A percentile compares a stretch with the other conserved stretches of the same genome.
These are phyloP conservation scores for Argentina anserina DNA, from an alignment of 306 rosid genomes.

Conservation along the genomic window DNA sequence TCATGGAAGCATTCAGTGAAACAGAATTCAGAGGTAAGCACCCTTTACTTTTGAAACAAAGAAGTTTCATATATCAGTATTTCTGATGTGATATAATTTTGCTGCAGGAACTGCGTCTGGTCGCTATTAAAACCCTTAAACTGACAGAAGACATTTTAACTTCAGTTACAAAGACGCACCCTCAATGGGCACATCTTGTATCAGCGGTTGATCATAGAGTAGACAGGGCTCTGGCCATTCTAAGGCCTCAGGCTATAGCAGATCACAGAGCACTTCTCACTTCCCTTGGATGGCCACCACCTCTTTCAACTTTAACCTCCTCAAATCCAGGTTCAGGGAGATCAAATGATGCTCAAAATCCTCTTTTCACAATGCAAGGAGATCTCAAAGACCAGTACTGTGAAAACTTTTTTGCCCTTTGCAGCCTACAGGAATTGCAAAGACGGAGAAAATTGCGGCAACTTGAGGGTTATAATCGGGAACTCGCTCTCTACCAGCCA, in stretches of 20 bases:
- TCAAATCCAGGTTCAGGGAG: slow-evolving; percentile 37
- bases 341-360: slow-evolving; percentile 50
- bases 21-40: slow-evolving; percentile 71
- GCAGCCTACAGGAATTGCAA: slow-evolving; percentile 81
- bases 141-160: slow-evolving; percentile 55
- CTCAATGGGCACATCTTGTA: slow-evolving; percentile 77
- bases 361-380: slow-evolving; percentile 74
- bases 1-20: slow-evolving; percentile 48
- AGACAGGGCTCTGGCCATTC: slow-evolving; percentile 83
- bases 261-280: slow-evolving; percentile 76
- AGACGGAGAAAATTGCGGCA: slow-evolving; percentile 81
- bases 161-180: slow-evolving; percentile 56
- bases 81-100: not conserved
- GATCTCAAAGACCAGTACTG: slow-evolving; percentile 75
- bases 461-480: slow-evolving; percentile 55
- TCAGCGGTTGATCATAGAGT: slow-evolving; percentile 91
- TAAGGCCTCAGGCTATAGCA: slow-evolving; percentile 90
- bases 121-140: slow-evolving; percentile 66
- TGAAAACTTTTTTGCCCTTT: slow-evolving; percentile 69
- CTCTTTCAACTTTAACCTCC: slow-evolving; percentile 54
- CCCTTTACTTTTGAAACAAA: slow-evolving; percentile 5
- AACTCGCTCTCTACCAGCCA: slow-evolving; percentile 65
- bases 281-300: slow-evolving; percentile 94
- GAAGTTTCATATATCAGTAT: not conserved
- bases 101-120: slow-evolving; percentile 57